Evolutionary conservation across 208 protist genomes (phyloP).

Genomic region (Novymonas esmeraldas): DNA sequence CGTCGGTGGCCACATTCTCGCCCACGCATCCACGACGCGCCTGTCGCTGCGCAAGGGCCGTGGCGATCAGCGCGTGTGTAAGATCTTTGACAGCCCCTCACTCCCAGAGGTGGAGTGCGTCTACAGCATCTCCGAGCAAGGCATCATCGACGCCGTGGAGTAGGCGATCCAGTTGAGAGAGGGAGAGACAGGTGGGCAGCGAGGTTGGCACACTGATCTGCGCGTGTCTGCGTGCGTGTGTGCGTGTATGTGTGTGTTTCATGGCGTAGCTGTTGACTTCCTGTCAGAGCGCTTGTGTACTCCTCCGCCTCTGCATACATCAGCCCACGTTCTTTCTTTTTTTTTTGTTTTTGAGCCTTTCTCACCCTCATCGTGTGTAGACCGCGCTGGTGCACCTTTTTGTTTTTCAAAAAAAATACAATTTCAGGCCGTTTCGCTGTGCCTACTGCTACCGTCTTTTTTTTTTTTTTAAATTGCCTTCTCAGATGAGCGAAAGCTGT

Average conservation of each 20-base stretch:
- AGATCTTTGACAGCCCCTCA: conserved; percentile 98
- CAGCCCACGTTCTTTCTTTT: no score
- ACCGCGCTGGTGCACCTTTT: background rate
- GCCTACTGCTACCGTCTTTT: background rate
- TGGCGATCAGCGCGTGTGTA: conserved; percentile 97
- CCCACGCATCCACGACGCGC: conserved; percentile 98
- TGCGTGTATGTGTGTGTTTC: no score
- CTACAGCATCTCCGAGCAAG: conserved; percentile 95
- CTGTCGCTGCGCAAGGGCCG: conserved; percentile 96
- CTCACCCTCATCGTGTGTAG: background rate
- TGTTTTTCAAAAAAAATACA: no score
- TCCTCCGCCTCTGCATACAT: no score
- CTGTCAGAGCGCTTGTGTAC: no score
- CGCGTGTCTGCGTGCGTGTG: no score
- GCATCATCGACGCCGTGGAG: conserved; percentile 95
- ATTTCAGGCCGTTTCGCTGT: background rate
- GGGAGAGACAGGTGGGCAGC: background rate
- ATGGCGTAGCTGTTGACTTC: no score
- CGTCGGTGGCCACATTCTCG: conserved; percentile 97
- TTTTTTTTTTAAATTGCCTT: conserved; percentile 29
- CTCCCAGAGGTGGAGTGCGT: conserved; percentile 97
- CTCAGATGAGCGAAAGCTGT: no score
- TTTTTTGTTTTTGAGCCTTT: conserved; percentile 8
- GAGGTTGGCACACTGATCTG: no score
- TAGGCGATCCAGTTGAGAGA: conserved; percentile 29